Evolutionary conservation across 208 protist genomes (phyloP).

Genomic region (Phytomonas francai): DNA sequence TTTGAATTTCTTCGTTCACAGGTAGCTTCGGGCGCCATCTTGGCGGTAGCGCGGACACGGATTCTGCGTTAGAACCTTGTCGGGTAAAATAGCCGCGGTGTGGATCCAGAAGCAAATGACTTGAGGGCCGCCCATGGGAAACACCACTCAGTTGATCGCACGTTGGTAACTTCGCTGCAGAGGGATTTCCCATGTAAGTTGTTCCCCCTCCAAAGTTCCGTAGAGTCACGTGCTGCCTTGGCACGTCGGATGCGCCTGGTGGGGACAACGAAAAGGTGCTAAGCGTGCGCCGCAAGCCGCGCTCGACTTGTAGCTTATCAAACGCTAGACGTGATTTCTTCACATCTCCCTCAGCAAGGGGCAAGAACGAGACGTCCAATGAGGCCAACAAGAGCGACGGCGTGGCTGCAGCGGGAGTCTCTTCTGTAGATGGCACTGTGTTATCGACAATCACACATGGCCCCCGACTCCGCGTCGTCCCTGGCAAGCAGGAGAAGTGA

Average conservation of each 20-base stretch:
- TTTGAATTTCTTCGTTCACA: not conserved
- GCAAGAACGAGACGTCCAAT: conserved; percentile 1
- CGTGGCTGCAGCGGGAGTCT: not conserved
- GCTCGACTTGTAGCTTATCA: conserved; percentile 22
- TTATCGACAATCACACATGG: not conserved
- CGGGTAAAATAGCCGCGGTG: conserved; percentile 15
- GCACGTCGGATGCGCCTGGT: not conserved
- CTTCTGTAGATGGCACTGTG: not conserved
- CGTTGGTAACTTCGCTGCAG: conserved; percentile 26
- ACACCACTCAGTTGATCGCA: conserved; percentile 53
- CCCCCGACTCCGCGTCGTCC: not conserved
- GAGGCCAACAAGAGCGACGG: not conserved
- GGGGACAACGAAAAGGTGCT: conserved; percentile 17
- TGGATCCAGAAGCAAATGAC: conserved; percentile 28
- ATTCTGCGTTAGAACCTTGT: conserved; percentile 11
- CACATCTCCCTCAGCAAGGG: not conserved
- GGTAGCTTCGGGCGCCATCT: not conserved
- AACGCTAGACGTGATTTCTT: not conserved
- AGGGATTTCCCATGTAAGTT: not conserved
- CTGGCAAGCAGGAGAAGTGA: not conserved
- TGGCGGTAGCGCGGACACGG: conserved; percentile 7
- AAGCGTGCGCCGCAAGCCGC: conserved; percentile 19
- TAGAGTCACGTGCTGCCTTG: conserved; percentile 13
- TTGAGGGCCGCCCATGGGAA: conserved; percentile 39
- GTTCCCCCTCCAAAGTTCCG: conserved; percentile 17